Evolutionary conservation across 768 basidiomycete genomes (phyloP), one percentile per base, ranked within the genome.

Genomic region (Collybia mongolica): DNA sequence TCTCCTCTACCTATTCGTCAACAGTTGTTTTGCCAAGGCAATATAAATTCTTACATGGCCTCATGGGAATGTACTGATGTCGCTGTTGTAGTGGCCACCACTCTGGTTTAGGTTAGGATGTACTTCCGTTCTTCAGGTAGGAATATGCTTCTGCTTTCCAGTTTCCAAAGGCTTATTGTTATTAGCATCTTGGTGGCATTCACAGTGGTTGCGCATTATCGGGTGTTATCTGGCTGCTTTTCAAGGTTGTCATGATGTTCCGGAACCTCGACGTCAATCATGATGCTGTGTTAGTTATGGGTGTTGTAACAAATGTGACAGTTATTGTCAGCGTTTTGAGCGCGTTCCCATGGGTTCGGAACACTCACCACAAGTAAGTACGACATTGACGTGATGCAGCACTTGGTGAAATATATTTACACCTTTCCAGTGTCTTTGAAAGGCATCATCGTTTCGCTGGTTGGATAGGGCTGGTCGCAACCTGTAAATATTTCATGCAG

Each of bases 161-260:
- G 11, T 14, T 32, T 3, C 32, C 3, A 32, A 6, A 6, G 9
- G 14, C 14, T 32, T 14, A 32, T 12, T 12, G 11, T 32, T 12
- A 32, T 6, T 12, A 32, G 72, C 90, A 92, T 63, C 78, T 92
- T 12, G 90, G 90, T 5, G 90, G 90, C 18, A 88, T 91, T 54
- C 90, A 92, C 60, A 85, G 84, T n/a, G 88, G 89, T 23, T 91
- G 90, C 63, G 88, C 88, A 2, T 68, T 77, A 20, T 89, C 88
- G 26, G 89, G 87, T 42, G 79, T 86, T 49, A 70, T 78, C 14
- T 91, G 89, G 89, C 74, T 90, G 39, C 68, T 89, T 43, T 81
- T 81, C 56, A 80, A 79, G 60, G 67, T 89, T 38, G 71, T 77
- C 35, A 66, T 74, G 28, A 77, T 84, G 26, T 77, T 81, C 60